phyloP scores from a whole-genome alignment of 768 basidiomycete species.

The Sarcodon sp. region DNA sequence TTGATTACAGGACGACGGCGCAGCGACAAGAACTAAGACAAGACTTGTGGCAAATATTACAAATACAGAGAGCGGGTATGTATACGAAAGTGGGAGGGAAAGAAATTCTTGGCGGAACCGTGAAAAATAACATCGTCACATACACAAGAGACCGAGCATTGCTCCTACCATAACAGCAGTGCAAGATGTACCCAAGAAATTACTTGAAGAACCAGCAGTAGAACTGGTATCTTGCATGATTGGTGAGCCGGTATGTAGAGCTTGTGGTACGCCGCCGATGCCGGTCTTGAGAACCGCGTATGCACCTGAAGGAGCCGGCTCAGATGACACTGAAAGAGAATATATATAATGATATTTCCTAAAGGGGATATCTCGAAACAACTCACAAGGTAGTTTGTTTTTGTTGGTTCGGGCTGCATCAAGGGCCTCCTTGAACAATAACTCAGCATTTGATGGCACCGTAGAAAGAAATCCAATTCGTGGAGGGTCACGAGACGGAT shows the following conservation, averaged over 20 bases:
- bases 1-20: no score
- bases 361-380: neutral
- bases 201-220: no score
- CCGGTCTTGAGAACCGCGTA: conserved; percentile 8
- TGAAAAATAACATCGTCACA: no score
- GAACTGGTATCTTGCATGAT: no score
- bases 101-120: no score
- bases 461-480: conserved; percentile 64
- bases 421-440: conserved; percentile 22
- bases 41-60: no score
- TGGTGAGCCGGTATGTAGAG: neutral
- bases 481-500: conserved; percentile 56
- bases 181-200: no score
- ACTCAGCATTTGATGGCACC: conserved; percentile 41
- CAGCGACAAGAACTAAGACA: no score
- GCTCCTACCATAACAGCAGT: no score
- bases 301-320: conserved; percentile 27
- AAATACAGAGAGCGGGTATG: no score
- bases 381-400: conserved; percentile 19
- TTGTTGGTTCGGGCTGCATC: conserved; percentile 14
- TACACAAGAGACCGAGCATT: no score
- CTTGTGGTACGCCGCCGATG: conserved; percentile 10
- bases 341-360: neutral
- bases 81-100: no score
- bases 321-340: conserved; percentile 21